Evolutionary conservation across 371 early-diverging fungal species (phyloP), one percentile per base, ranked within the genome.

Genomic region (Smittium mucronatum): DNA sequence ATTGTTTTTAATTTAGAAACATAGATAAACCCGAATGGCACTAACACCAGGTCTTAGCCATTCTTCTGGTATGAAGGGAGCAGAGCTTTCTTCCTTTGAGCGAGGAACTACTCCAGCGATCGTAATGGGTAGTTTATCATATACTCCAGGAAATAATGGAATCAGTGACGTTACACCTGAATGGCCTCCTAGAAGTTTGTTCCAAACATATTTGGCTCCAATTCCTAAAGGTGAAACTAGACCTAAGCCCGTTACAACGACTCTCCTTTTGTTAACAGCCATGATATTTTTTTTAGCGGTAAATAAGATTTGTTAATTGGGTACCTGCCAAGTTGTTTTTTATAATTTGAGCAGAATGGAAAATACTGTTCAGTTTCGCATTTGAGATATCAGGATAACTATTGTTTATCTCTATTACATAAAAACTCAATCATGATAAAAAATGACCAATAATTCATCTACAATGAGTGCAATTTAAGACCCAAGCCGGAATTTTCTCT

Each of bases 241-340:
- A 2, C 97, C 97, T 1, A 96, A 78, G 1, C 97, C 97, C 15
- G 97, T 97, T 25, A 97, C 94, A 0, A 93, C 96, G 0, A 95
- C 97, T 34, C 94, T 81, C 36, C 90, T 84, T 33, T 61, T 28
- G 5, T 5, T n/a, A 30, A 26, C 63, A 16, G 11, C n/a, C 63
- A 61, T 61, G 29, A 16, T 61, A 30, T 33, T 30, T 30, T 61
- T 33, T 57, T 26, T 57, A n/a, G n/a, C n/a, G n/a, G n/a, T n/a
- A n/a, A n/a, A n/a, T n/a, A n/a, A n/a, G n/a, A n/a, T n/a, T n/a
- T n/a, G n/a, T n/a, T n/a, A n/a, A n/a, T n/a, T n/a, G n/a, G n/a
- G n/a, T n/a, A n/a, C n/a, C n/a, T n/a, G n/a, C n/a, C n/a, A n/a
- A n/a, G n/a, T n/a, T n/a, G n/a, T n/a, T n/a, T n/a, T n/a, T n/a